Evolutionary conservation across 352 stramenopile species (phyloP), one percentile per base, ranked within the genome.

Genomic region (Globisporangium spiculum): DNA sequence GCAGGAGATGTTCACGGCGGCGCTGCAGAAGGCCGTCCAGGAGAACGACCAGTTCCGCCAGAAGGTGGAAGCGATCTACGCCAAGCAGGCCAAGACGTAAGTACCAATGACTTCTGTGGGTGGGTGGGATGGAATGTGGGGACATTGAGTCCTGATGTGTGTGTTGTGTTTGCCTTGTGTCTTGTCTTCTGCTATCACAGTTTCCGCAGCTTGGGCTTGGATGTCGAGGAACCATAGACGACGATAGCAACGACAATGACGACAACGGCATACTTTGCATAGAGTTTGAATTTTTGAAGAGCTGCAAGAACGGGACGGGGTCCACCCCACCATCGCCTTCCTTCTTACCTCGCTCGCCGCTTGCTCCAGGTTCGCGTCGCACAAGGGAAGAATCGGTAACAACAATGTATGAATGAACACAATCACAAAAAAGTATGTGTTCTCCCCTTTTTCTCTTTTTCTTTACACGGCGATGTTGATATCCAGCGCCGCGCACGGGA

Each of bases 51-150:
- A 78, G 58, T 90, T 94, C 77, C 82, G 78, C 32, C 74, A 87
- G 71, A 67, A 94, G 60, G 82, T 92, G 53, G 83, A 94, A 63
- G 54, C 81, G 46, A 78, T 94, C 26, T 92, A 94, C 76, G 74
- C 68, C 44, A 67, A 89, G 41, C 86, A 94, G 56, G 83, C 86
- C 1, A 83, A 85, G 53, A 72, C 75, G 86, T 93, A 84, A 68
- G 85, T 86, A 18, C 38, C 12, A 44, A 44, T 44, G 36, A 46
- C 38, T 66, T 4, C 1, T n/a, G 41, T 52, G 44, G n/a, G 18
- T 52, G 44, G 2, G 41, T 9, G 41, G 41, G 4, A 18, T 18
- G 14, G 41, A 46, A 14, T 46, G 14, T 48, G 41, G 14, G 16
- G 46, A 3, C 27, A 27, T 52, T 20, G 4, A 9, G 18, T 54